Conservation (phyloP, 2,329 filamentous ascomycete genomes). For the Reticulascus tulasneorum region DNA sequence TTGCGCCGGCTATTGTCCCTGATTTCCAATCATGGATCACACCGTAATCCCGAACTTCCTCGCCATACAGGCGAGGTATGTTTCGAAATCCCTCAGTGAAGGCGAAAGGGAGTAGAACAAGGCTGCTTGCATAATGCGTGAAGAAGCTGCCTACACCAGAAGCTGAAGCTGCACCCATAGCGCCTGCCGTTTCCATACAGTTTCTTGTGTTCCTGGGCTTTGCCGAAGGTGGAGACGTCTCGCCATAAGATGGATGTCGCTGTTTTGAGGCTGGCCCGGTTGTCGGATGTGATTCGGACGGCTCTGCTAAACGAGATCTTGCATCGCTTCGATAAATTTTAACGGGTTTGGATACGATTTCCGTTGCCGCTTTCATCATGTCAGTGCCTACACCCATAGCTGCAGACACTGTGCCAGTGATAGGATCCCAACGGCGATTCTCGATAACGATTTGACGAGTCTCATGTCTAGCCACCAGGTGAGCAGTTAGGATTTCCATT, state of each 20-base stretch:
- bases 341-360: conserved; percentile 16
- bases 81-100: conserved; percentile 28
- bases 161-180: conserved; percentile 9
- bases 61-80: conserved; percentile 30
- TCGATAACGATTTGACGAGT: conserved; percentile 30
- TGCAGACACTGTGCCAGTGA: conserved; percentile 20
- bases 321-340: conserved; percentile 8
- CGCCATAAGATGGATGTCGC: too few relatives aligned
- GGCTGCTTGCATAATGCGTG: conserved; percentile 31
- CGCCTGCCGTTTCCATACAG: conserved; percentile 4
- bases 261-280: neutral
- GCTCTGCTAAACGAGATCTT: too few relatives aligned
- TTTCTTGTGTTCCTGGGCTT: too few relatives aligned
- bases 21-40: conserved; percentile 27
- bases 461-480: conserved; percentile 42
- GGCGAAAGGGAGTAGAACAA: conserved; percentile 36
- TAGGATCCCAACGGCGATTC: conserved; percentile 27
- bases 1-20: conserved; percentile 25
- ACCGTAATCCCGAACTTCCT: conserved; percentile 25
- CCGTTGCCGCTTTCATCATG: conserved; percentile 11
- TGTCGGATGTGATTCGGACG: too few relatives aligned
- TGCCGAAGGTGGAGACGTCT: too few relatives aligned
- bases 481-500: too few relatives aligned
- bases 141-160: conserved; percentile 30
- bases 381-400: conserved; percentile 8